These are phyloP conservation scores for sweet orange (Citrus sinensis) DNA, from an alignment of 345 rosid genomes.

Conservation along the genomic window DNA sequence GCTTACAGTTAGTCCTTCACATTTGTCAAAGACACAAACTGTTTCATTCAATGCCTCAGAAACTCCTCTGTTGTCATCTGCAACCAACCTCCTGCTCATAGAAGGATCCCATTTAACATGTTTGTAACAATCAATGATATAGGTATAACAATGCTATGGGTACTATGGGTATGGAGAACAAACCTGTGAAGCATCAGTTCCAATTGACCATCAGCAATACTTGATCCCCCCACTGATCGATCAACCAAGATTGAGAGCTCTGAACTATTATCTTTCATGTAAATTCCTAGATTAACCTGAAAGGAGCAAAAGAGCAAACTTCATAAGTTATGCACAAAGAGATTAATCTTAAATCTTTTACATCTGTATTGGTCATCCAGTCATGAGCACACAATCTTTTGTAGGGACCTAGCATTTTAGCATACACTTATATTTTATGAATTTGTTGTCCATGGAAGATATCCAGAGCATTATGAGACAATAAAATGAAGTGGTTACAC, in stretches of 20 bases:
- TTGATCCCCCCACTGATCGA: slow-evolving; percentile 63
- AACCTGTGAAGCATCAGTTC: slow-evolving; percentile 76
- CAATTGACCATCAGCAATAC: slow-evolving; percentile 62
- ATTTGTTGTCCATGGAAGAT: not conserved
- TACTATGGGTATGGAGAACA: not conserved
- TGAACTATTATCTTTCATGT: slow-evolving; percentile 41
- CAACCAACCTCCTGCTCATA: slow-evolving; percentile 51
- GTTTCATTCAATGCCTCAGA: slow-evolving; percentile 67
- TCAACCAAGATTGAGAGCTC: slow-evolving; percentile 67
- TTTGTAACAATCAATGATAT: not conserved
- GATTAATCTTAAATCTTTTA: not conserved
- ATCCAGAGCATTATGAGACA: not conserved
- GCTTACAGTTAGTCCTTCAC: slow-evolving; percentile 66
- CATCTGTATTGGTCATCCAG: not conserved
- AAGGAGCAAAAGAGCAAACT: not conserved
- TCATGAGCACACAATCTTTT: not conserved
- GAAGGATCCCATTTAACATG: slow-evolving; percentile 1
- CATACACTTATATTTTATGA: not conserved
- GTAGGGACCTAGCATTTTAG: not conserved
- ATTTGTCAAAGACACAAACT: slow-evolving; percentile 41
- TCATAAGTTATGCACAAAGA: not conserved
- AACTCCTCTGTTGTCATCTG: slow-evolving; percentile 71
- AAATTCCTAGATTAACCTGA: slow-evolving; percentile 62
- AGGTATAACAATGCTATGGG: not conserved
- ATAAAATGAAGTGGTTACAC: not conserved